A percentile compares a stretch with the other conserved stretches of the same genome.
These are phyloP conservation scores for Aureobasidium uvarum DNA, from an alignment of 2,329 filamentous ascomycete genomes.

Conservation along the genomic window DNA sequence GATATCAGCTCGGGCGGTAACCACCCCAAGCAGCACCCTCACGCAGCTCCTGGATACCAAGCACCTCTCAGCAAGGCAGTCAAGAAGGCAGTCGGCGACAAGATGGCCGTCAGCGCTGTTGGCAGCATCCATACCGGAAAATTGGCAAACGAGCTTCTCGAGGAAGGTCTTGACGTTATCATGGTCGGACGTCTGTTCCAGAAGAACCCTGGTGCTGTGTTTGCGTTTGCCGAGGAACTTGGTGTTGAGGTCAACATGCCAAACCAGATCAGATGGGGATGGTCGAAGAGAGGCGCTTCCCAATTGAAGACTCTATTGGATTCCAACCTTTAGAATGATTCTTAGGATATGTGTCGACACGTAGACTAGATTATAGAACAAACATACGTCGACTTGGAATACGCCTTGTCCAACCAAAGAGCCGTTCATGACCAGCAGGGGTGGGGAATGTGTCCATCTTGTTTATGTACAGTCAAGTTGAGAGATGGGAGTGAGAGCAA, in stretches of 20 bases:
- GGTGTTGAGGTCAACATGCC: constrained; percentile 69
- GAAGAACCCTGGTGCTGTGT: constrained; percentile 74
- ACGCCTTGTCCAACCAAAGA: neutral
- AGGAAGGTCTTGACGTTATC: constrained; percentile 62
- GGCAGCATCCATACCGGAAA: constrained; percentile 69
- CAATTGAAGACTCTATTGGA: constrained; percentile 16
- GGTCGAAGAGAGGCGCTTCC: constrained; percentile 21
- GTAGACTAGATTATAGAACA: neutral
- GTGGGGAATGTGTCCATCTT: no score
- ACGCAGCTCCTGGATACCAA: constrained; percentile 67
- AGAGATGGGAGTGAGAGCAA: neutral
- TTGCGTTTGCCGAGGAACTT: constrained; percentile 65
- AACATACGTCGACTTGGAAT: neutral
- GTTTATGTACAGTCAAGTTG: neutral
- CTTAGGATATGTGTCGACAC: neutral
- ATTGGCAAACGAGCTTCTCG: constrained; percentile 62
- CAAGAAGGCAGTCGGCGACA: constrained; percentile 70
- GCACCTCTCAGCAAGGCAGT: constrained; percentile 68
- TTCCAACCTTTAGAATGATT: constrained; percentile 1
- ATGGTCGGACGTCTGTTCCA: constrained; percentile 74
- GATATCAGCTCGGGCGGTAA: constrained; percentile 80
- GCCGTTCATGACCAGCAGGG: neutral
- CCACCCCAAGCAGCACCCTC: constrained; percentile 56
- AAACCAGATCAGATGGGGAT: constrained; percentile 56
- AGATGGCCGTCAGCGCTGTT: constrained; percentile 69